phyloP scores from a whole-genome alignment of 1,284 basidiomycete species.

The Leucoagaricus sp. region DNA sequence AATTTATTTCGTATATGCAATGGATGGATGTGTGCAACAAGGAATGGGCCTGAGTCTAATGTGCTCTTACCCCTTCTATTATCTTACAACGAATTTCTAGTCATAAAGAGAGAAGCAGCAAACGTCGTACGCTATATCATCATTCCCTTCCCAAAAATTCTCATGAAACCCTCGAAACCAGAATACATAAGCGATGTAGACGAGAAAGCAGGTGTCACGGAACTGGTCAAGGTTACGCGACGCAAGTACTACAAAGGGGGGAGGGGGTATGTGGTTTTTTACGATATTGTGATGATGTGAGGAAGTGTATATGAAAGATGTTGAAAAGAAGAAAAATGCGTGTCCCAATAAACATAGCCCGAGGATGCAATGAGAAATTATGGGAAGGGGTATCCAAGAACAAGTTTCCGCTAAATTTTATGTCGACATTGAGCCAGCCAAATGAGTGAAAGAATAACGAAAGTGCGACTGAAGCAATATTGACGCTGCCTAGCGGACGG shows the following conservation, averaged over 20 bases:
- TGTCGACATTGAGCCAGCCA: neutral
- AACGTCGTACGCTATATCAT: constrained; percentile 1
- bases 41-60: neutral
- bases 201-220: neutral
- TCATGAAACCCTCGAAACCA: neutral
- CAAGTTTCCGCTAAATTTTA: neutral
- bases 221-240: neutral
- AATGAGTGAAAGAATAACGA: constrained; percentile 7
- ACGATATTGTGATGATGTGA: neutral
- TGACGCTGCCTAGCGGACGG: neutral
- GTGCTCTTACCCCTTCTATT: neutral
- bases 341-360: constrained; percentile 16
- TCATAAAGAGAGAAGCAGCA: neutral
- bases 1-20: neutral
- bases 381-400: constrained; percentile 11
- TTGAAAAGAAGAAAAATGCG: neutral
- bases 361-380: constrained; percentile 2
- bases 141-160: neutral
- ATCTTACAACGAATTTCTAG: constrained; percentile 6
- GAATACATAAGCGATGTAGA: neutral
- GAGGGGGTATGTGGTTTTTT: neutral
- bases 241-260: neutral
- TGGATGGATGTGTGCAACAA: neutral
- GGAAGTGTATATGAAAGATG: neutral
- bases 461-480: neutral